Evolutionary conservation across 2,329 filamentous ascomycete genomes (phyloP).

Genomic region (Cercospora nicotianae): DNA sequence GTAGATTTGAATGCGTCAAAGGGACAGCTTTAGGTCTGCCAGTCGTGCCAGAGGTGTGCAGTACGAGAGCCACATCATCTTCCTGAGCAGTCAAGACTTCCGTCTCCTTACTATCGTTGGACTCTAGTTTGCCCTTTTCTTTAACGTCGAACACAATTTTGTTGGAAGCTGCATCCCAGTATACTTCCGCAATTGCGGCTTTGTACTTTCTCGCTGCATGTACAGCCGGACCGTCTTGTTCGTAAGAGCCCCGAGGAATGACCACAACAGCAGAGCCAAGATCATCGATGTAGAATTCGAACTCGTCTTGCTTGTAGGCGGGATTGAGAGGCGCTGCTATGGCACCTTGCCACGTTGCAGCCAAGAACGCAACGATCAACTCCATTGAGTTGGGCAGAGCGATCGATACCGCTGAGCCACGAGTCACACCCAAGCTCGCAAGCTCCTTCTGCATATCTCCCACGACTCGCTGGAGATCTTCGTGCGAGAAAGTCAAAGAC

Average conservation of each 20-base stretch:
- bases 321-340: conserved; percentile 85
- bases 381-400: conserved; percentile 80
- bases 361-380: conserved; percentile 82
- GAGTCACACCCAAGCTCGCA: neutral
- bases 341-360: conserved; percentile 74
- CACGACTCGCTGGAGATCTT: neutral
- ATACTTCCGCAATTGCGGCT: neutral
- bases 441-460: neutral
- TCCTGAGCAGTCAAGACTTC: conserved; percentile 58
- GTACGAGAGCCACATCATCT: conserved; percentile 74
- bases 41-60: conserved; percentile 83
- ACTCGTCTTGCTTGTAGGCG: conserved; percentile 83
- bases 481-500: neutral
- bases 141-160: conserved; percentile 76
- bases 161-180: neutral
- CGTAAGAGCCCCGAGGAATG: conserved; percentile 61
- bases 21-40: conserved; percentile 82
- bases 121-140: conserved; percentile 66
- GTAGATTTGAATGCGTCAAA: conserved; percentile 75
- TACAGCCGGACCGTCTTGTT: conserved; percentile 62
- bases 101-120: conserved; percentile 33
- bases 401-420: conserved; percentile 71
- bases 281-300: conserved; percentile 88
- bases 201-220: neutral
- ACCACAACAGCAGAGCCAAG: conserved; percentile 74